These are phyloP conservation scores for Urochloa ruziziensis DNA, from an alignment of 176 grass and related monocot genomes.

Conservation along the genomic window DNA sequence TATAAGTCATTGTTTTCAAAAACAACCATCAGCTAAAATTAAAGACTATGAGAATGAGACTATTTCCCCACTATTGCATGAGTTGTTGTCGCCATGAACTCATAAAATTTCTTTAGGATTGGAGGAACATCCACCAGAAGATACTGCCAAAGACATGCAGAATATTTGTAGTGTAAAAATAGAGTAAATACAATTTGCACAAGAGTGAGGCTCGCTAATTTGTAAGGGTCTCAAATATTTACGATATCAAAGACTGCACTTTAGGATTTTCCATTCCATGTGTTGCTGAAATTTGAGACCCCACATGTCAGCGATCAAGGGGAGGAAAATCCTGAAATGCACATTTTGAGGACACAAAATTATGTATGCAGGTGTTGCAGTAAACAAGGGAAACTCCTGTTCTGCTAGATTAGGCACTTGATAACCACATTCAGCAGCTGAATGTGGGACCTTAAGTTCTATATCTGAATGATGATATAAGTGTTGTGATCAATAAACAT, in stretches of 20 bases:
- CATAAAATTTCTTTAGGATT: no score
- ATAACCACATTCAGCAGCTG: neutral
- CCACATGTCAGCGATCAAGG: no score
- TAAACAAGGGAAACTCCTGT: neutral
- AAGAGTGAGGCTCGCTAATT: neutral
- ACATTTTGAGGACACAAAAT: neutral
- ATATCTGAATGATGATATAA: conserved; percentile 8
- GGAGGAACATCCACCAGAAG: conserved; percentile 71
- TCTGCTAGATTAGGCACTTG: neutral
- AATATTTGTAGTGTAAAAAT: neutral
- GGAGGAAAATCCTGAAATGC: neutral
- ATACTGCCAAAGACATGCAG: conserved; percentile 47
- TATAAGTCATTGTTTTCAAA: no score
- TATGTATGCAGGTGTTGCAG: neutral
- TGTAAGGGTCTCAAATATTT: neutral
- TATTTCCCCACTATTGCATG: no score
- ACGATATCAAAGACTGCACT: no score
- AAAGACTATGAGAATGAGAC: no score
- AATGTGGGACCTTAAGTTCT: neutral
- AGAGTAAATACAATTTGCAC: no score
- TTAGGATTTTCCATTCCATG: neutral
- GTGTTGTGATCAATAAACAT: neutral
- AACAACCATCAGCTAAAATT: no score
- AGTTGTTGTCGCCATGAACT: no score
- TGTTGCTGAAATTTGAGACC: neutral